These are phyloP conservation scores for Lasiosphaeria miniovina DNA, from an alignment of 495 filamentous ascomycete species.

Conservation along the genomic window DNA sequence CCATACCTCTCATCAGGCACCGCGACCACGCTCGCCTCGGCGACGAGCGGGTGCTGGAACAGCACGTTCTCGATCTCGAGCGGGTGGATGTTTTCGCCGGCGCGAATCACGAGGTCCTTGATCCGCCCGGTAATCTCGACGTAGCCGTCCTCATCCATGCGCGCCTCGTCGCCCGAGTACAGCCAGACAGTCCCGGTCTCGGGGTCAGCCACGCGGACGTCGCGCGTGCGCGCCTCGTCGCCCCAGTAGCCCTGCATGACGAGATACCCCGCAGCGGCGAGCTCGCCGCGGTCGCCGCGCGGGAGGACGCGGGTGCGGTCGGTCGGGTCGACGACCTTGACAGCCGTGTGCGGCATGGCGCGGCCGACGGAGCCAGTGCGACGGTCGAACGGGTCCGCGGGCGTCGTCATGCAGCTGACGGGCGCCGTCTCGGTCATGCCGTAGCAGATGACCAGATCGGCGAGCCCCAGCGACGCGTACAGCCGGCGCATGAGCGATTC, in stretches of 20 bases:
- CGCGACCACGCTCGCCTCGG: slow-evolving; percentile 78
- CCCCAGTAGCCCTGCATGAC: slow-evolving; percentile 91
- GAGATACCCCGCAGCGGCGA: slow-evolving; percentile 80
- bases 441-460: slow-evolving; percentile 91
- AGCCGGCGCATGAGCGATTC: slow-evolving; percentile 79
- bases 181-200: slow-evolving; percentile 41
- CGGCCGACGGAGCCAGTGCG: slow-evolving; percentile 73
- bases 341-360: slow-evolving; percentile 69
- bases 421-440: slow-evolving; percentile 98
- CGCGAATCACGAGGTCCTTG: slow-evolving; percentile 89
- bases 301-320: slow-evolving; percentile 59
- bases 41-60: slow-evolving; percentile 63
- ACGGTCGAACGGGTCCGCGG: slow-evolving; percentile 74
- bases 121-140: slow-evolving; percentile 64
- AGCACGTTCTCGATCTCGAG: slow-evolving; percentile 91
- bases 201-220: slow-evolving; percentile 55
- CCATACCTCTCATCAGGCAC: slow-evolving; percentile 81
- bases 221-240: slow-evolving; percentile 63
- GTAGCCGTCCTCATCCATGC: slow-evolving; percentile 72
- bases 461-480: slow-evolving; percentile 71
- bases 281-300: slow-evolving; percentile 67
- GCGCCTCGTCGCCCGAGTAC: slow-evolving; percentile 86
- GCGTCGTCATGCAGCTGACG: slow-evolving; percentile 88
- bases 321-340: slow-evolving; percentile 73
- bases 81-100: slow-evolving; percentile 95